Base-by-base conservation (phyloP, 352 stramenopile genomes). In the Phytopythium cucurbitacearum region DNA sequence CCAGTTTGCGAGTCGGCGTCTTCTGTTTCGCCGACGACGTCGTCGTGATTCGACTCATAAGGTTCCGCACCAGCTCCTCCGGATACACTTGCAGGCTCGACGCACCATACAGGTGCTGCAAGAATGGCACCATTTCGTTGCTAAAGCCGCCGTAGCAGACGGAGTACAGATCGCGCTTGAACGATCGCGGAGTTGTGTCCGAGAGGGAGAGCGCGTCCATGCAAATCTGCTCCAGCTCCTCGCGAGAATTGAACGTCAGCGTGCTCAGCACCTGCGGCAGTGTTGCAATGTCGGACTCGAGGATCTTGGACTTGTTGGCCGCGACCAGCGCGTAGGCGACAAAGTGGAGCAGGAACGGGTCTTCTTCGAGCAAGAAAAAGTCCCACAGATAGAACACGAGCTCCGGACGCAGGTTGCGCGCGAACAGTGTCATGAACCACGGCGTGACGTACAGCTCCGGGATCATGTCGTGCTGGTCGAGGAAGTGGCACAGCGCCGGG, bases 381-480 rank as follows among this genome's bases (percentile, higher is more conserved):
- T 98, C 91, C 91, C 91, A 98, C 0, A 97, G 65, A 57, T 73
- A 64, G 50, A 94, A 93, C 11, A 96, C 67, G 16, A 91, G 64
- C 3, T 89, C 72, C 0, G 75, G 76, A 28, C 76, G 62, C 35
- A 96, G 57, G 8, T 79, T 94, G 21, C 87, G 72, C 28, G 91
- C 85, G 69, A 98, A 97, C 3, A 98, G 72, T 60, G 91, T 98
- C 74, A 98, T 95, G 63, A 98, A 96, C 91, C 90, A 97, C 15
- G 90, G 90, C 37, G 89, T 97, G 5, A 95, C 87, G 60, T 97
- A 98, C 2, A 98, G 68, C 57, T 98, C 91, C 5, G 91, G 91
- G 7, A 82, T 94, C 84, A 98, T 91, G 38, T 95, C 80, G 56
- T 97, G 80, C 61, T 94, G 77, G 59, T 98, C 91, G 12, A 98